Percentiles rank a stretch among this genome's conserved stretches.
Evolutionary conservation across 2,329 filamentous ascomycete species (phyloP).

Genomic region (Arthrocladium fulminans): DNA sequence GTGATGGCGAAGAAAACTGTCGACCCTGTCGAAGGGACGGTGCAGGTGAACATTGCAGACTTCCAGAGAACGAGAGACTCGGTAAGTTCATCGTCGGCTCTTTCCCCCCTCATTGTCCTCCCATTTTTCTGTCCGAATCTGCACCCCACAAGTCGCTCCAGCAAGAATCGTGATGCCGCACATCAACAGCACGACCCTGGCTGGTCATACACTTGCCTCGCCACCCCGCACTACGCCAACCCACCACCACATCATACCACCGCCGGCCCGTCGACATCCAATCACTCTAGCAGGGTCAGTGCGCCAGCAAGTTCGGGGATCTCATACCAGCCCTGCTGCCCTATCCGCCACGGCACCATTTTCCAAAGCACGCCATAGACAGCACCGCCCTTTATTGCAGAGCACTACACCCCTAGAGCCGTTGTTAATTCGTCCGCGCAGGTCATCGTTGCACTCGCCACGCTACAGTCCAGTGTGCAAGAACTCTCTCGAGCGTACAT

Average conservation of each 20-base stretch:
- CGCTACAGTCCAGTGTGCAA: conserved; percentile 69
- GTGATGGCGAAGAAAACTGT: conserved; percentile 21
- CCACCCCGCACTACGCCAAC: too few relatives aligned
- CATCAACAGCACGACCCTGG: background rate
- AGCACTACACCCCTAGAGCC: conserved; percentile 11
- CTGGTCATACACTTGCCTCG: background rate
- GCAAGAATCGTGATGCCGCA: too few relatives aligned
- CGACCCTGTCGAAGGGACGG: conserved; percentile 25
- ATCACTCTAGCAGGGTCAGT: too few relatives aligned
- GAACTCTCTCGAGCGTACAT: conserved; percentile 76
- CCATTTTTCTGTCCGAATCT: conserved; percentile 1
- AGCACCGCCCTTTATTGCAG: conserved; percentile 3
- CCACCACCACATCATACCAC: background rate
- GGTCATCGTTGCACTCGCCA: conserved; percentile 69
- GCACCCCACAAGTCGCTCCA: background rate
- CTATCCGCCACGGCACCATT: background rate
- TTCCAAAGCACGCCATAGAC: background rate
- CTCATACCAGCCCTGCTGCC: background rate
- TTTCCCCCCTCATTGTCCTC: background rate
- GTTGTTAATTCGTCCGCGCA: conserved; percentile 38
- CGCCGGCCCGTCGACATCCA: too few relatives aligned
- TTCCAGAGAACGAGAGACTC: conserved; percentile 73
- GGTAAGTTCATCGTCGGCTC: conserved; percentile 47
- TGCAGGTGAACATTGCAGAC: conserved; percentile 53
- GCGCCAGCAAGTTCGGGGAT: background rate